Evolutionary conservation across 805 yeast species (phyloP), one percentile per base, ranked within the genome.

Genomic region (Starmerella floris): DNA sequence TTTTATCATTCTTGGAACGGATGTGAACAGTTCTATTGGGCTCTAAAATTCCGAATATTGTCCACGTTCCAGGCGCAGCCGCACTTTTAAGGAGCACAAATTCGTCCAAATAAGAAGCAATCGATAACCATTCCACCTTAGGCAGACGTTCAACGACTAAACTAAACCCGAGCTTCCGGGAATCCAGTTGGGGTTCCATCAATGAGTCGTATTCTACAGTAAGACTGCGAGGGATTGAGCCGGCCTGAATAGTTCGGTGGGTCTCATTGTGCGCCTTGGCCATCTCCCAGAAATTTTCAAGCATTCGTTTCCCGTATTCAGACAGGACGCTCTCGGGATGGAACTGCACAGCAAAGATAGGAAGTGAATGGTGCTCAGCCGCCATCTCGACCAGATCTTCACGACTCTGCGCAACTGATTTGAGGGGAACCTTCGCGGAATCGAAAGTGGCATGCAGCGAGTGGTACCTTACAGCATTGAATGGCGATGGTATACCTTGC

Each of bases 271-370:
- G 66, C 3, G 50, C 41, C 3, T 42, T 35, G 3, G 81, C 76
- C 15, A 72, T 45, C 0, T 35, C 25, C 68, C 79, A 74, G 57
- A 88, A 88, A 56, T 81, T 82, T 9, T 52, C 49, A 3, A 87
- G 59, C 40, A 91, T 58, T 10, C 58, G 53, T 2, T 56, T 67
- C 2, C 98, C 98, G 37, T 63, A 53, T 13, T 68, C 64, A 0
- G 96, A 84, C 53, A 95, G 83, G 31, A 88, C 75, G 1, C 95
- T 84, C 56, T 91, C 99, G 0, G 98, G 98, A 56, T 91, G 99
- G 56, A 87, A 93, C 56, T 91, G 99, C 2, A 91, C 96, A 0
- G 95, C 98, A 58, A 68, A 88, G 64, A 80, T 81, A 0, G 96
- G 96, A 19, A 63, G 61, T 0, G 30, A 17, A 0, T 38, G 51